Conservation (phyloP, 768 basidiomycete genomes). For the Ephemerocybe angulata region DNA sequence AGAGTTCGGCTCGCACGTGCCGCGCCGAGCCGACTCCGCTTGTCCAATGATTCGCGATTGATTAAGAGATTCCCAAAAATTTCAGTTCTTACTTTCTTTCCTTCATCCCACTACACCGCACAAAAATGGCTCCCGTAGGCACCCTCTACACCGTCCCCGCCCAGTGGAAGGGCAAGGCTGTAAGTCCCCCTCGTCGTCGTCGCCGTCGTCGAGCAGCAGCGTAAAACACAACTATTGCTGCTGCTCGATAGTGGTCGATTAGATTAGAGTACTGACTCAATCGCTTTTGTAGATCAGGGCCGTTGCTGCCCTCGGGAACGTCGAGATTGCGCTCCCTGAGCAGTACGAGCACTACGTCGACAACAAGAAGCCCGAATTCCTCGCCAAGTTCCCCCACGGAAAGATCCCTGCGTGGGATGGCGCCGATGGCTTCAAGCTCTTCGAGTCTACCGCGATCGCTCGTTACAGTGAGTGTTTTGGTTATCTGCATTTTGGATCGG, state of each 20-base stretch:
- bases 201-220: background rate
- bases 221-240: too few relatives aligned
- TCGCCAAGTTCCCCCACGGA: slow-evolving; percentile 71
- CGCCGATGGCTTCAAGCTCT: slow-evolving; percentile 71
- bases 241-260: too few relatives aligned
- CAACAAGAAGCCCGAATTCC: slow-evolving; percentile 69
- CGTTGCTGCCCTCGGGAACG: slow-evolving; percentile 55
- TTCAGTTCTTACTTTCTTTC: background rate
- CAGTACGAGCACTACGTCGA: slow-evolving; percentile 57
- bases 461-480: slow-evolving; percentile 71
- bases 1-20: too few relatives aligned
- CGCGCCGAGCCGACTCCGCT: too few relatives aligned
- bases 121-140: slow-evolving; percentile 16
- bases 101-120: background rate
- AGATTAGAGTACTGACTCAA: slow-evolving; percentile 42
- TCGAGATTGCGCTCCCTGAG: slow-evolving; percentile 52
- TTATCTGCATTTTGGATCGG: too few relatives aligned
- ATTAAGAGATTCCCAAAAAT: slow-evolving; percentile 5
- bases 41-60: background rate
- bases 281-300: slow-evolving; percentile 49
- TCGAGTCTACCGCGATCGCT: slow-evolving; percentile 78
- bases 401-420: slow-evolving; percentile 85
- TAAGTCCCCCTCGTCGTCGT: slow-evolving; percentile 3
- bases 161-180: slow-evolving; percentile 17
- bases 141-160: slow-evolving; percentile 11